phyloP scores from a whole-genome alignment of 805 yeast species.

The Metschnikowia kunwiensis region DNA sequence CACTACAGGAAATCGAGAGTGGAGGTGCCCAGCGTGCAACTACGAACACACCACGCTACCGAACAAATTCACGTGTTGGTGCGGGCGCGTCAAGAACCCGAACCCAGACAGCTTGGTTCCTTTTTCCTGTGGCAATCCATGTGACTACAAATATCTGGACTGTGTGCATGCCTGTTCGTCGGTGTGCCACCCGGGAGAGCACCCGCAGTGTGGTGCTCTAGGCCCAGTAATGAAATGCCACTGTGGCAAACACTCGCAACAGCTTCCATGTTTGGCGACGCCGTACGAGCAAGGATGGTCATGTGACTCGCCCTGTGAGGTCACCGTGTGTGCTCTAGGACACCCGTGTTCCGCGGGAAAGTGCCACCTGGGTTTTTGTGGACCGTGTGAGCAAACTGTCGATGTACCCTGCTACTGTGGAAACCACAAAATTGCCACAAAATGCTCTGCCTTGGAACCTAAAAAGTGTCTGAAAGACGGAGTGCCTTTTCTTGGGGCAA shows the following conservation, averaged over 20 bases:
- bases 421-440: constrained; percentile 37
- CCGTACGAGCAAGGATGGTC: constrained; percentile 66
- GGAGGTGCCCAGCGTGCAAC: constrained; percentile 90
- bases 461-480: constrained; percentile 23
- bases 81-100: constrained; percentile 76
- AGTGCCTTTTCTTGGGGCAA: constrained; percentile 30
- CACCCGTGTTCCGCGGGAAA: constrained; percentile 54
- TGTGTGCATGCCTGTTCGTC: constrained; percentile 76
- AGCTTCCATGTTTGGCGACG: constrained; percentile 70
- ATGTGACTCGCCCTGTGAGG: constrained; percentile 62
- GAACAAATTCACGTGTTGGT: constrained; percentile 75
- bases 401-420: constrained; percentile 76
- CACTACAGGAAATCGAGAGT: constrained; percentile 53
- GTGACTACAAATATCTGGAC: constrained; percentile 50
- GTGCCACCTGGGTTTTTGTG: constrained; percentile 86
- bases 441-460: constrained; percentile 46
- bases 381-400: constrained; percentile 55
- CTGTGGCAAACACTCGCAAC: constrained; percentile 68
- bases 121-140: constrained; percentile 86
- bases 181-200: constrained; percentile 88
- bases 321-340: constrained; percentile 58
- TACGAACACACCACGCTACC: constrained; percentile 49
- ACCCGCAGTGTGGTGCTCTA: constrained; percentile 73
- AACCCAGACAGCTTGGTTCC: constrained; percentile 56
- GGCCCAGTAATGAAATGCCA: constrained; percentile 68